Evolutionary conservation across 2,329 filamentous ascomycete genomes (phyloP).

Genomic region (Trichophyton benhamiae): DNA sequence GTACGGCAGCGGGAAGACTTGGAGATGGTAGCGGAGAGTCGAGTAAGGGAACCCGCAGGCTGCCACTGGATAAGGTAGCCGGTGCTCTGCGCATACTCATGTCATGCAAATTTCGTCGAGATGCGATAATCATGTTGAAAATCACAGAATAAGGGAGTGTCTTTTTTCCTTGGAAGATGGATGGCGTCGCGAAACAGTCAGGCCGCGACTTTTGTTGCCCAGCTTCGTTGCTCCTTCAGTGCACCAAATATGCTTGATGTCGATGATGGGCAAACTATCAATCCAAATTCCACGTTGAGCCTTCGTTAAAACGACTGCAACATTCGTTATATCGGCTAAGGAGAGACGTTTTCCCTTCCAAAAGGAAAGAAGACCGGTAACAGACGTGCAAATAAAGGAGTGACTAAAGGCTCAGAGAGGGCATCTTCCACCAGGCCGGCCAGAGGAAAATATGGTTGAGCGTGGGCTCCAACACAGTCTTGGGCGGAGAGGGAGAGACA

Average conservation of each 20-base stretch:
- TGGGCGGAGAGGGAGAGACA: neutral
- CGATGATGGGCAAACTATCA: neutral
- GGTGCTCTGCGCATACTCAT: conserved; percentile 17
- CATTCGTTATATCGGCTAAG: neutral
- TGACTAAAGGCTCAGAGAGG: neutral
- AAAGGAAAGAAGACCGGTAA: neutral
- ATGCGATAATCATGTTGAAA: conserved; percentile 24
- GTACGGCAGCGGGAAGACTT: conserved; percentile 55
- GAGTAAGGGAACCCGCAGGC: conserved; percentile 49
- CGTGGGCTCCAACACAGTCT: neutral
- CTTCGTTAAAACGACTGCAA: neutral
- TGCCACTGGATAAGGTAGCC: conserved; percentile 38
- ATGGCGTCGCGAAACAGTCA: neutral
- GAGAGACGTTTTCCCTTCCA: neutral
- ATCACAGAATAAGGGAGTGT: neutral
- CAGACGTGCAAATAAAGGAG: neutral
- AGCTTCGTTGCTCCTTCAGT: neutral
- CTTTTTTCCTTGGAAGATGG: neutral
- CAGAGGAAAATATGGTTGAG: neutral
- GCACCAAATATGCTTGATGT: neutral
- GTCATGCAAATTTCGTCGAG: conserved; percentile 20
- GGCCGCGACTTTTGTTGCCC: neutral
- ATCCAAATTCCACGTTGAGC: neutral
- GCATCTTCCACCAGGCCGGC: neutral
- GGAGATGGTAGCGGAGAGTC: conserved; percentile 60